Conservation (phyloP, 2,329 filamentous ascomycete species). For the Cercospora sojina region DNA sequence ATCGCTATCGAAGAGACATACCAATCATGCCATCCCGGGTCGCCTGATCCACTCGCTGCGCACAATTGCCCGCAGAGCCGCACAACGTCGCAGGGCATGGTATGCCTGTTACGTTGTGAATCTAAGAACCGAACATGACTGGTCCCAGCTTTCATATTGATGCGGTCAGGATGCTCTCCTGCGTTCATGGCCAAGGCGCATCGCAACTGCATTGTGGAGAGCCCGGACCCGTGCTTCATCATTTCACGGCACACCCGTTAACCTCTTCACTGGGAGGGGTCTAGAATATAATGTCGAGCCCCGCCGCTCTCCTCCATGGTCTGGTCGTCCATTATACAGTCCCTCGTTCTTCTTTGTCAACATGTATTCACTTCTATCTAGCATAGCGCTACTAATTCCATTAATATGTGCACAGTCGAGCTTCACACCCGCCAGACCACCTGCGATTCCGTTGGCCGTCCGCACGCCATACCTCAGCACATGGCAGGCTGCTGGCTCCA, state of each 20-base stretch:
- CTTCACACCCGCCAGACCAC: conserved; percentile 64
- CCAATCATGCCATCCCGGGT: background rate
- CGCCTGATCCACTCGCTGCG: background rate
- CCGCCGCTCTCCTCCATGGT: background rate
- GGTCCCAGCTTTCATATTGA: conserved; percentile 14
- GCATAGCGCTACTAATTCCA: conserved; percentile 19
- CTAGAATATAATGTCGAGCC: conserved; percentile 9
- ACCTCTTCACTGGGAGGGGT: background rate
- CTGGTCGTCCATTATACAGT: background rate
- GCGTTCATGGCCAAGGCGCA: conserved; percentile 11
- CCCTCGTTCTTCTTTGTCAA: conserved; percentile 9
- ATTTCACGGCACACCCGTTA: conserved; percentile 9
- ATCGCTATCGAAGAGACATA: background rate
- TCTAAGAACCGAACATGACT: background rate
- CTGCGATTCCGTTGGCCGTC: conserved; percentile 70
- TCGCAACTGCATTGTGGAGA: conserved; percentile 1
- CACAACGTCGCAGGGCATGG: background rate
- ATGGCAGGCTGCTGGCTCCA: conserved; percentile 61
- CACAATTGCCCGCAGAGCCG: conserved; percentile 1
- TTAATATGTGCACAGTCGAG: conserved; percentile 46
- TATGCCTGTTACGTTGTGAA: background rate
- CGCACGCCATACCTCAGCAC: conserved; percentile 72
- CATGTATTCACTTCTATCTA: conserved; percentile 22
- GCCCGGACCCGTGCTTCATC: conserved; percentile 11
- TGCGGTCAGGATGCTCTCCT: conserved; percentile 12